Conservation (phyloP, 2,329 filamentous ascomycete species). For the Curvularia lunata region DNA sequence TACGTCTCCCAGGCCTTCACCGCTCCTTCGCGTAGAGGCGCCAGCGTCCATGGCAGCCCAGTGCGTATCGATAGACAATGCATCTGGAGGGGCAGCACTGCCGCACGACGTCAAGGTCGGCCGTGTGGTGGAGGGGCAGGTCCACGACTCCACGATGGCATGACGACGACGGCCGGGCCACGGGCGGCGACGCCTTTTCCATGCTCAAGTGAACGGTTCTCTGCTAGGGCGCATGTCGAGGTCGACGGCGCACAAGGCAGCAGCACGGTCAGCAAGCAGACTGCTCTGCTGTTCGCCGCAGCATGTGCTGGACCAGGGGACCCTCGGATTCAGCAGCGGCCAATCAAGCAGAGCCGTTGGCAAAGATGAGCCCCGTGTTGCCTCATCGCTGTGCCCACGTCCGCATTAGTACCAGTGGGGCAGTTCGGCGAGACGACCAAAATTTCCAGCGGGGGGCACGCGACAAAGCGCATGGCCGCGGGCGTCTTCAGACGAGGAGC, state of each 20-base stretch:
- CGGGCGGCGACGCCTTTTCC: not conserved
- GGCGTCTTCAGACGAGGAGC: not conserved
- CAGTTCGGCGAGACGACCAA: slow-evolving; percentile 25
- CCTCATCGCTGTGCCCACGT: slow-evolving; percentile 38
- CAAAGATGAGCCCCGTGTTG: slow-evolving; percentile 36
- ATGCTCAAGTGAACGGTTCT: not conserved
- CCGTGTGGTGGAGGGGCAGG: slow-evolving; percentile 25
- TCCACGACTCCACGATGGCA: slow-evolving; percentile 14
- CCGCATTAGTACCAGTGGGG: slow-evolving; percentile 44
- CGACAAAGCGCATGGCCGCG: slow-evolving; percentile 21
- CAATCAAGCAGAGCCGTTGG: slow-evolving; percentile 32
- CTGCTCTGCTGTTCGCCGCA: slow-evolving; percentile 32
- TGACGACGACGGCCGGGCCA: slow-evolving; percentile 2
- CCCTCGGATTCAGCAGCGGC: slow-evolving; percentile 33
- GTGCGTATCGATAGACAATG: slow-evolving; percentile 41
- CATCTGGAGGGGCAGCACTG: slow-evolving; percentile 32
- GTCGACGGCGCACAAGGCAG: slow-evolving; percentile 18
- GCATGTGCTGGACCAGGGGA: slow-evolving; percentile 31
- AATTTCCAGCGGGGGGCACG: slow-evolving; percentile 33
- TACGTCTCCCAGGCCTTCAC: slow-evolving; percentile 43
- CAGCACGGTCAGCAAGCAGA: slow-evolving; percentile 20
- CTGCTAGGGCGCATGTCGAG: not conserved
- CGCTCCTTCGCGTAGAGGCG: slow-evolving; percentile 42
- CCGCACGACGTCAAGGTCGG: slow-evolving; percentile 34
- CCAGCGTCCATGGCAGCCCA: slow-evolving; percentile 24